Evolutionary conservation across 2,329 filamentous ascomycete species (phyloP), one percentile per base, ranked within the genome.

Genomic region (Cytospora leucostoma): DNA sequence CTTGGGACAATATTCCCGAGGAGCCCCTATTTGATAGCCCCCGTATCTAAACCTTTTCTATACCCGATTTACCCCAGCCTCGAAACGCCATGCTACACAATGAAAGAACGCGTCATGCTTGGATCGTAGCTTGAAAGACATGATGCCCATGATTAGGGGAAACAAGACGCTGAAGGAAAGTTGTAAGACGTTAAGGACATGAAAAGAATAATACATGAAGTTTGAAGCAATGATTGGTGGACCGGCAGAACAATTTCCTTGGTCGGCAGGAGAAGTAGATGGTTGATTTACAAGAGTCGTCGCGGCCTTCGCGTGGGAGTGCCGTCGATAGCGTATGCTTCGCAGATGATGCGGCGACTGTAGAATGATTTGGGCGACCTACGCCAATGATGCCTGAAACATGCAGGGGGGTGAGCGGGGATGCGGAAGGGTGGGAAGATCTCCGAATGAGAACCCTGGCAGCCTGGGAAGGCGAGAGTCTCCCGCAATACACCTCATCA

Each of bases 1-100:
- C 27, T 27, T 27, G 27, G 27, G 27, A 54, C 56, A 44, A 19
- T 34, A 51, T 63, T 21, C 27, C 27, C 27, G 27, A 27, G 27
- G 4, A 27, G 27, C 27, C 27, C 27, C 27, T 27, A 27, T 27
- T 27, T 27, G 4, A 27, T 27, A 27, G 2, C 27, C 27, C 27
- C 27, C 27, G 27, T 27, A 27, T 27, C 27, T 4, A 27, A 27
- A 3, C 27, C 27, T 27, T 27, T 27, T 27, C 27, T 27, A 27
- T 27, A 4, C 27, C 27, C 27, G 27, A 4, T 27, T 27, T 27
- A 27, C 27, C 27, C 27, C 27, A 27, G 27, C 27, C 27, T 27
- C 27, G 4, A 34, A 65, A 65, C 63, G 59, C 63, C 59, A 59
- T 62, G 63, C 63, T 65, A 40, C 19, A 52, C 21, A 61, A 21